Evolutionary conservation across 2,329 filamentous ascomycete genomes (phyloP).

Genomic region (Monosporascus sp.): DNA sequence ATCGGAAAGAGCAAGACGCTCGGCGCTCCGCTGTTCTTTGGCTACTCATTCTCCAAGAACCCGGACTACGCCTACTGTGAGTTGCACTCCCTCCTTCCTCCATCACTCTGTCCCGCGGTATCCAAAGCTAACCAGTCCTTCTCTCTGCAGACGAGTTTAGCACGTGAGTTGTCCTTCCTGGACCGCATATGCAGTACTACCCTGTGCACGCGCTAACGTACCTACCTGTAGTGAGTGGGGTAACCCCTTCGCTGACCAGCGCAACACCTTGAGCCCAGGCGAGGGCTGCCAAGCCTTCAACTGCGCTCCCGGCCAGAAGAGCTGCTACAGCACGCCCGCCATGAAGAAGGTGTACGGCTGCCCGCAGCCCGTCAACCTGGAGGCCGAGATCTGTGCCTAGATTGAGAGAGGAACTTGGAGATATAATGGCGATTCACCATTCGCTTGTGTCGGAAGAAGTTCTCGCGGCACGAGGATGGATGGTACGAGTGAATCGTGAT

Average conservation of each 20-base stretch:
- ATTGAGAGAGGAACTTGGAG: not conserved
- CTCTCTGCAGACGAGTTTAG: constrained; percentile 31
- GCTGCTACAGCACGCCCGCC: constrained; percentile 35
- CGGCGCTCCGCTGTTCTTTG: constrained; percentile 33
- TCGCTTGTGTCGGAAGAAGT: too few relatives aligned
- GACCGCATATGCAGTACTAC: not conserved
- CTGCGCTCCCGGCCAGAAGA: constrained; percentile 29
- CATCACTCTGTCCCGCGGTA: not conserved
- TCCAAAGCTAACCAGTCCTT: constrained; percentile 1
- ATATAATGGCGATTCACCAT: not conserved
- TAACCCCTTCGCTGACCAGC: constrained; percentile 34
- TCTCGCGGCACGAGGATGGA: too few relatives aligned
- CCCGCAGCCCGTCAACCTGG: constrained; percentile 34
- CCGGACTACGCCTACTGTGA: constrained; percentile 36
- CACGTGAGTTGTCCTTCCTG: constrained; percentile 21
- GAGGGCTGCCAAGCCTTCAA: constrained; percentile 33
- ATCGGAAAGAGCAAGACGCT: constrained; percentile 34
- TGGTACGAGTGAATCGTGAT: too few relatives aligned
- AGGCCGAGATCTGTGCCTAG: constrained; percentile 24
- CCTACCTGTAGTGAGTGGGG: constrained; percentile 25
- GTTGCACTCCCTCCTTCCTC: constrained; percentile 8
- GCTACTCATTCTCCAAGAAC: constrained; percentile 33
- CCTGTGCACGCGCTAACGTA: constrained; percentile 5
- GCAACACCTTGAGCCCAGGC: constrained; percentile 33
- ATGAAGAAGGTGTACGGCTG: constrained; percentile 36